phyloP scores from a whole-genome alignment of 495 filamentous ascomycete genomes.

The Aspergillus baeticus region DNA sequence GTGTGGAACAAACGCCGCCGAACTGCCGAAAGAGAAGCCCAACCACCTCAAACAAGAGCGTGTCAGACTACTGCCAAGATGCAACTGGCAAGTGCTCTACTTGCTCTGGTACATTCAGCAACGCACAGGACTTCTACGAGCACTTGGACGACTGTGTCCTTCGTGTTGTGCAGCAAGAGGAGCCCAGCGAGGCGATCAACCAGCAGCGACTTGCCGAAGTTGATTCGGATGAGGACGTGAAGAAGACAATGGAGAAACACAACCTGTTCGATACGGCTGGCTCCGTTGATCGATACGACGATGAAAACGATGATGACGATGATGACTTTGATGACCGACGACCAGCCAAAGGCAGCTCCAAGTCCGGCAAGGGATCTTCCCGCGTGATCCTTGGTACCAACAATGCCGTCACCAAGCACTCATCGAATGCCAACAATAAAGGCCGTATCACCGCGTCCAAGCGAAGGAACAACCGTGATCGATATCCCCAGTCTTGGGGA shows the following conservation, averaged over 20 bases:
- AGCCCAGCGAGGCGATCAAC: conserved; percentile 95
- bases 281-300: conserved; percentile 48
- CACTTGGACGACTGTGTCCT: conserved; percentile 98
- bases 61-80: conserved; percentile 62
- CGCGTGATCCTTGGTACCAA: conserved; percentile 50
- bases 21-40: conserved; percentile 89
- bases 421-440: conserved; percentile 29
- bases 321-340: conserved; percentile 60
- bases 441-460: conserved; percentile 55
- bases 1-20: conserved; percentile 91
- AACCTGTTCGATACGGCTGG: conserved; percentile 60
- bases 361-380: conserved; percentile 41
- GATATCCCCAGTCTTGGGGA: conserved; percentile 92
- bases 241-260: conserved; percentile 82
- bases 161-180: conserved; percentile 94
- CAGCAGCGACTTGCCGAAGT: conserved; percentile 80
- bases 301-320: conserved; percentile 59
- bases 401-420: conserved; percentile 46
- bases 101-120: conserved; percentile 86
- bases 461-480: conserved; percentile 80
- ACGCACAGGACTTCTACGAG: conserved; percentile 98
- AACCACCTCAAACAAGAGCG: conserved; percentile 50
- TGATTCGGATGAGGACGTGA: conserved; percentile 76
- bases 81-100: conserved; percentile 95
- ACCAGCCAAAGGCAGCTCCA: conserved; percentile 50